Base-by-base conservation (phyloP, 306 rosid genomes). In the Medicago ruthenica region DNA sequence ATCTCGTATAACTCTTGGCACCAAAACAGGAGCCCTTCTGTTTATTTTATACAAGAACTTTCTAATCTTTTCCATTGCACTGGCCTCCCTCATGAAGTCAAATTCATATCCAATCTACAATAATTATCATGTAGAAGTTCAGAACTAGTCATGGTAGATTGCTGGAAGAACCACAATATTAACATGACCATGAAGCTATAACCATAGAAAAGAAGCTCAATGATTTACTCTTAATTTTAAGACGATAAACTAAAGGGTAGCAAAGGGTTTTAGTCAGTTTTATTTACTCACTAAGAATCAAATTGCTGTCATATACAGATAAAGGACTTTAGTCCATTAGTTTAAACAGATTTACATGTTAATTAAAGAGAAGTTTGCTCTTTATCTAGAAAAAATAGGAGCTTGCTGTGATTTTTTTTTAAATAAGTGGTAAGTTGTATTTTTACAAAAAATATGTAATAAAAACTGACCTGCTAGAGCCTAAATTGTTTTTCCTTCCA, bases 91-190 rank as follows among this genome's bases (percentile, higher is more conserved):
- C 79, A 39, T 9, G 87, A 95, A 95, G 88, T 95, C 97, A 81
- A 95, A 95, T 84, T 95, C 99, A 42, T 90, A 95, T 44, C 92
- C 99, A 77, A 95, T 92, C 99, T 94, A 75, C 71, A 85, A 88
- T 76, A 80, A 75, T 80, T 76, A 83, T 62, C 73, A 81, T 44
- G 81, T 22, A 57, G 83, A 78, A 75, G 64, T 73, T 73, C 58
- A 70, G 81, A 70, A 81, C 16, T 47, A 50, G 14, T 71, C 40
- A 76, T 71, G 47, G 73, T 68, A 76, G 57, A 39, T 74, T 20
- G 60, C 72, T 31, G 14, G 74, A 80, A 86, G 77, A 65, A 74
- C 21, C 73, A 31, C 66, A 48, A 59, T 20, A 44, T 74, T 53
- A 65, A 64, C 66, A 58, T 54, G 64, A 62, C 36, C 15, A 16